Percentiles rank a stretch among this genome's conserved stretches.
Conservation (phyloP, 1,284 basidiomycete genomes). For the Pseudozyma sp. region DNA sequence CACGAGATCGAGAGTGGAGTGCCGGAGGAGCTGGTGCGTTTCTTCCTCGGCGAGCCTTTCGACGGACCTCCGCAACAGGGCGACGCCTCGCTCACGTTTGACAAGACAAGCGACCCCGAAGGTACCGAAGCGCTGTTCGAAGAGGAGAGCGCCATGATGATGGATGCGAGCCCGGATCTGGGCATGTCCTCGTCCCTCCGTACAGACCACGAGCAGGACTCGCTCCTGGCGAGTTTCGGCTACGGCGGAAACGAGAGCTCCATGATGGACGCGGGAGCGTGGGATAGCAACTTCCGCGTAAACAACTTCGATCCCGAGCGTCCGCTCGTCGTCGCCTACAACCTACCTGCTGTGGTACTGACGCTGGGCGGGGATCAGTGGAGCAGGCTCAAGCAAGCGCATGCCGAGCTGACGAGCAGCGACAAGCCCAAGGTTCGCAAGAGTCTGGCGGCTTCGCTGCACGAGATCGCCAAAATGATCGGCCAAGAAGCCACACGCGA, state of each 20-base stretch:
- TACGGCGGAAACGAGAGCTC: conserved; percentile 46
- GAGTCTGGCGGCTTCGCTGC: conserved; percentile 86
- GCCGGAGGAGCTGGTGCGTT: conserved; percentile 80
- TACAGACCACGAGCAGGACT: conserved; percentile 20
- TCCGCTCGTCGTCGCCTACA: conserved; percentile 89
- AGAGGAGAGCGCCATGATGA: conserved; percentile 39
- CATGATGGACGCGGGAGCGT: conserved; percentile 33
- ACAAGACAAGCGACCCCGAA: conserved; percentile 44
- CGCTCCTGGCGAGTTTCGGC: conserved; percentile 49
- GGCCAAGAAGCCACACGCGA: conserved; percentile 77
- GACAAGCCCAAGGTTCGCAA: conserved; percentile 74
- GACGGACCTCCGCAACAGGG: conserved; percentile 53
- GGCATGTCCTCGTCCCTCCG: conserved; percentile 21
- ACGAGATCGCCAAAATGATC: conserved; percentile 88
- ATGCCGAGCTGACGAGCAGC: conserved; percentile 76
- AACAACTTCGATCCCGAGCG: conserved; percentile 75
- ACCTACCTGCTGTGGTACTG: conserved; percentile 89
- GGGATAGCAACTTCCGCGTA: conserved; percentile 45
- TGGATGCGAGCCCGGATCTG: conserved; percentile 24
- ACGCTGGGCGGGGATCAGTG: conserved; percentile 83
- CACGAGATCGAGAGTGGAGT: conserved; percentile 73
- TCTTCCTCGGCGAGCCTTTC: conserved; percentile 77
- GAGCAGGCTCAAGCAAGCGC: conserved; percentile 79
- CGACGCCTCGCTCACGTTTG: conserved; percentile 43
- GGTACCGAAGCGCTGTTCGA: conserved; percentile 45